phyloP scores from a whole-genome alignment of 371 early-diverging fungal species.

The Amoeboaphelidium protococcarum region DNA sequence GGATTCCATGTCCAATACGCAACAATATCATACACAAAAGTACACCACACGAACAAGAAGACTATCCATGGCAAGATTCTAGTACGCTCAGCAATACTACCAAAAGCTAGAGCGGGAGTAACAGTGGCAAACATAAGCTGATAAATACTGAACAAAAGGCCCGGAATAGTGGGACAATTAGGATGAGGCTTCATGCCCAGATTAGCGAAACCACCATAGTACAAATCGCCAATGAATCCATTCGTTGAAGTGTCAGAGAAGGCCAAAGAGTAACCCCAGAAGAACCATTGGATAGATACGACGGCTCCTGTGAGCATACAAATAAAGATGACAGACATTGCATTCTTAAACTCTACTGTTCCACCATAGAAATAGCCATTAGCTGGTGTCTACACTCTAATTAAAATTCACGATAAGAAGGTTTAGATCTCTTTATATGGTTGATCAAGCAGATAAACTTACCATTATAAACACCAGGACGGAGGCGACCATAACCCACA shows the following conservation, averaged over 20 bases:
- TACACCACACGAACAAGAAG: constrained; percentile 76
- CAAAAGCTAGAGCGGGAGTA: constrained; percentile 71
- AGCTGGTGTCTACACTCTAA: constrained; percentile 19
- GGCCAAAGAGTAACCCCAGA: constrained; percentile 64
- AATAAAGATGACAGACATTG: constrained; percentile 43
- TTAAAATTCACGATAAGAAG: constrained; percentile 20
- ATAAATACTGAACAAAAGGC: constrained; percentile 35
- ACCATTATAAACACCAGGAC: constrained; percentile 38
- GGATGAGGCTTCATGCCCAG: constrained; percentile 24
- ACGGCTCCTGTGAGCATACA: constrained; percentile 35
- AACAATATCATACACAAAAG: constrained; percentile 37
- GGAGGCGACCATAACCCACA: constrained; percentile 33
- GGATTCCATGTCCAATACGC: constrained; percentile 1
- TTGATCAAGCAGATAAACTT: constrained; percentile 1
- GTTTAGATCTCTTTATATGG: neutral
- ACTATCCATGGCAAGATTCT: constrained; percentile 55
- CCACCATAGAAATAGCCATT: constrained; percentile 74
- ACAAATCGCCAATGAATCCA: constrained; percentile 48
- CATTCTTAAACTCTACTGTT: constrained; percentile 54
- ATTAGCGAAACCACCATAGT: constrained; percentile 31
- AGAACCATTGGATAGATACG: constrained; percentile 48
- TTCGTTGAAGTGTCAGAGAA: constrained; percentile 32
- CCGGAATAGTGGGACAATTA: constrained; percentile 29
- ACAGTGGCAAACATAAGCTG: constrained; percentile 55
- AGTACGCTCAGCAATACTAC: constrained; percentile 64